A percentile compares a stretch with the other conserved stretches of the same genome.
Evolutionary conservation across 2,329 filamentous ascomycete genomes (phyloP).

Genomic region (Emmonsia crescens): DNA sequence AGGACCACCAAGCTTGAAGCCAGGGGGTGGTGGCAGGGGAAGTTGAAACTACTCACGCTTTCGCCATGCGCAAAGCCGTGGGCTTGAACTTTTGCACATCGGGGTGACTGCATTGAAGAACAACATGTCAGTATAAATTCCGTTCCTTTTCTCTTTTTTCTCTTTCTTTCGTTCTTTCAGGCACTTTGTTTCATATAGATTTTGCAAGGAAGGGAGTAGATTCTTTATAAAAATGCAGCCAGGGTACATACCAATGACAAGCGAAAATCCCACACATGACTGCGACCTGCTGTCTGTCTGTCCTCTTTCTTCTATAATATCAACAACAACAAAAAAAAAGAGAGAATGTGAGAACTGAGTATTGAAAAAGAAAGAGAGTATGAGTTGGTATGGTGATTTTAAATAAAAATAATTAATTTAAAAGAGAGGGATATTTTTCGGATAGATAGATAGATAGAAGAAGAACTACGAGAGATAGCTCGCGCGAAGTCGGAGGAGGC

Average conservation of each 20-base stretch:
- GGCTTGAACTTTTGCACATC: slow-evolving; percentile 96
- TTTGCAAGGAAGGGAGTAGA: neutral
- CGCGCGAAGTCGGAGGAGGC: neutral
- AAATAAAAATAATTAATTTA: too few species aligned
- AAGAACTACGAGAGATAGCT: neutral
- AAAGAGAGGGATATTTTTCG: neutral
- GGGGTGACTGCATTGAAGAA: slow-evolving; percentile 51
- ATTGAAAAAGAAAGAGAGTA: neutral
- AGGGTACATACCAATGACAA: slow-evolving; percentile 72
- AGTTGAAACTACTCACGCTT: slow-evolving; percentile 57
- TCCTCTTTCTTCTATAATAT: neutral
- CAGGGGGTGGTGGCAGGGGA: neutral
- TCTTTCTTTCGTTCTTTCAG: neutral
- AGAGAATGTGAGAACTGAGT: slow-evolving; percentile 15
- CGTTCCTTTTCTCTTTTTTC: neutral
- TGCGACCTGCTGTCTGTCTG: slow-evolving; percentile 21
- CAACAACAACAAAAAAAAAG: too few species aligned
- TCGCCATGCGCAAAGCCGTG: slow-evolving; percentile 81
- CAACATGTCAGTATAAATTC: neutral
- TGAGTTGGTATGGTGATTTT: neutral
- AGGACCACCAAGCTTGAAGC: neutral
- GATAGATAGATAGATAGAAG: neutral
- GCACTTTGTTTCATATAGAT: neutral
- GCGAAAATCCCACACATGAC: slow-evolving; percentile 96
- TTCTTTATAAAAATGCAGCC: slow-evolving; percentile 2